Evolutionary conservation across 2,329 filamentous ascomycete genomes (phyloP).

Genomic region (Cladophialophora chaetospira): DNA sequence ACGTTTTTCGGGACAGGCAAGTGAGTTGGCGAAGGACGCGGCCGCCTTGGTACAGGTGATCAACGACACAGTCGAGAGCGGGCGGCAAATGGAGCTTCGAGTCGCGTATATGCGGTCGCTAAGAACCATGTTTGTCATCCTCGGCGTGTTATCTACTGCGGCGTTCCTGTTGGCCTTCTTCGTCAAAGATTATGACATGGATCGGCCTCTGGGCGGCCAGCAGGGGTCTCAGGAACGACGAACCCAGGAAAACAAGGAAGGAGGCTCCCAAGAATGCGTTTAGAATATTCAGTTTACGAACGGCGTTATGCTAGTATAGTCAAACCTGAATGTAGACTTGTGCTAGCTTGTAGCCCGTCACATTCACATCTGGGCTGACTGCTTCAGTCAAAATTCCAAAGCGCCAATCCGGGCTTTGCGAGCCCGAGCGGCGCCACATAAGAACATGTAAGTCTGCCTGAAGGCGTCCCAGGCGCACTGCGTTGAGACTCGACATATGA

Average conservation of each 20-base stretch:
- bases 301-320: too few species aligned
- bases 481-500: too few species aligned
- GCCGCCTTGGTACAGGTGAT: constrained; percentile 60
- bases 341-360: too few species aligned
- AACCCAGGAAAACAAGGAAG: neutral
- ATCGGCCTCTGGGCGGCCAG: constrained; percentile 48
- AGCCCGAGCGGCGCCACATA: too few species aligned
- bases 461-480: too few species aligned
- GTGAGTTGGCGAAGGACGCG: constrained; percentile 57
- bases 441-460: too few species aligned
- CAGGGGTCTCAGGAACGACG: constrained; percentile 47
- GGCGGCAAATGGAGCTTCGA: constrained; percentile 47
- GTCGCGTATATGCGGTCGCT: constrained; percentile 48
- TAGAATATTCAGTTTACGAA: too few species aligned
- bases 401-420: too few species aligned
- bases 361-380: too few species aligned
- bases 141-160: neutral
- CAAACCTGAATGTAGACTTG: too few species aligned
- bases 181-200: constrained; percentile 53
- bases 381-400: too few species aligned
- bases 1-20: constrained; percentile 43
- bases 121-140: neutral
- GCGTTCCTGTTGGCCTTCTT: constrained; percentile 33
- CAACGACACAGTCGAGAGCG: constrained; percentile 51
- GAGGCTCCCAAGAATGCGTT: too few species aligned